phyloP scores from a whole-genome alignment of 306 rosid species.

The Sicyos edulis region DNA sequence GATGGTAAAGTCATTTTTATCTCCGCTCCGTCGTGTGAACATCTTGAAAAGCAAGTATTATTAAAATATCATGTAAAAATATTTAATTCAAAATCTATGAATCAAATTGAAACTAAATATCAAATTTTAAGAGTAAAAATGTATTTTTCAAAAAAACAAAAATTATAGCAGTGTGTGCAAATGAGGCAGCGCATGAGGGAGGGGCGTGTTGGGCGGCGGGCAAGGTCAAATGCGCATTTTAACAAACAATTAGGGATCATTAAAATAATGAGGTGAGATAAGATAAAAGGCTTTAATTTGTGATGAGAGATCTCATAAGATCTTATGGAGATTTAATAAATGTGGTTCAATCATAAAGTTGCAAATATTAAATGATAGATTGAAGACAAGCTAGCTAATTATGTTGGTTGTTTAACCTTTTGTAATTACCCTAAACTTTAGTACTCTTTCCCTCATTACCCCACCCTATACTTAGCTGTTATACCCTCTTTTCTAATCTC shows the following conservation, averaged over 20 bases:
- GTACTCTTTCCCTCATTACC: neutral
- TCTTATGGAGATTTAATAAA: constrained; percentile 21
- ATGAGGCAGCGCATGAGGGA: too few relatives aligned
- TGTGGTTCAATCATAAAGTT: constrained; percentile 18
- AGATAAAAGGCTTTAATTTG: neutral
- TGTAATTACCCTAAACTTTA: neutral
- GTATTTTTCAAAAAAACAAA: too few relatives aligned
- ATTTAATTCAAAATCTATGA: too few relatives aligned
- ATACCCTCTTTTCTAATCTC: neutral
- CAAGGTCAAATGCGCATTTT: neutral
- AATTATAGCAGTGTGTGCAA: too few relatives aligned
- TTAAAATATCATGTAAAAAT: too few relatives aligned
- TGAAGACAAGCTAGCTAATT: constrained; percentile 25
- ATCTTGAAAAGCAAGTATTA: too few relatives aligned
- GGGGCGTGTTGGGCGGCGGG: neutral
- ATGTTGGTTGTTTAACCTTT: constrained; percentile 20
- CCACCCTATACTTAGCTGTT: neutral
- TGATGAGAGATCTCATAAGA: neutral
- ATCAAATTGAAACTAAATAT: too few relatives aligned
- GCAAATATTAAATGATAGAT: constrained; percentile 12
- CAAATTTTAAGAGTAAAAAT: too few relatives aligned
- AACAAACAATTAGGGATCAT: neutral
- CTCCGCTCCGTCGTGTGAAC: too few relatives aligned
- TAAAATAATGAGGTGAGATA: neutral
- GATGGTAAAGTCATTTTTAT: too few relatives aligned